Conservation (phyloP, 257 asterid genomes). For the Ligustrum vulgare region DNA sequence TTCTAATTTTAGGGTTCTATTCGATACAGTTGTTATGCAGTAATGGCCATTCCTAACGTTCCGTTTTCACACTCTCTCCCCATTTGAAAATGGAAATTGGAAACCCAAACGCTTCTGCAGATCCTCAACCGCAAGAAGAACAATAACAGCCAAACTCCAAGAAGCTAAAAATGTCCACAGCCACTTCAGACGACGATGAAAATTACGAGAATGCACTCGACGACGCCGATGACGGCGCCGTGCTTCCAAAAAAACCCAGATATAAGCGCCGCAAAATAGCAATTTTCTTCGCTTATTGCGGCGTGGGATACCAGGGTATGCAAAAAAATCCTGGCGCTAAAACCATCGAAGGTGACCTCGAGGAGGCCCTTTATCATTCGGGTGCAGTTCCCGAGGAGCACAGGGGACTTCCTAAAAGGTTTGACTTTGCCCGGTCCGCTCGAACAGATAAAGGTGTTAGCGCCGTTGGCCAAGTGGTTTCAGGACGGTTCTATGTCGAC, state of each 20-base stretch:
- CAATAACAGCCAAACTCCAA: slow-evolving; percentile 54
- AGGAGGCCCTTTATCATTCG: slow-evolving; percentile 75
- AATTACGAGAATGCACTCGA: slow-evolving; percentile 26
- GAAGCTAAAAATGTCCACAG: slow-evolving; percentile 73
- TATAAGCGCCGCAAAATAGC: slow-evolving; percentile 95
- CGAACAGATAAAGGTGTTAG: slow-evolving; percentile 95
- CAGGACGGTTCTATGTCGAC: slow-evolving; percentile 81
- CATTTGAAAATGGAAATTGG: slow-evolving; percentile 31
- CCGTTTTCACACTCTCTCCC: not conserved
- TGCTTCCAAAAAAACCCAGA: slow-evolving; percentile 35
- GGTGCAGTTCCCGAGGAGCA: slow-evolving; percentile 90
- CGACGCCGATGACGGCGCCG: slow-evolving; percentile 10
- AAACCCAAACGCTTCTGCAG: slow-evolving; percentile 18
- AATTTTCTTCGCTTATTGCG: slow-evolving; percentile 86
- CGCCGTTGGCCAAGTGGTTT: slow-evolving; percentile 97
- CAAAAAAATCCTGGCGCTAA: slow-evolving; percentile 98
- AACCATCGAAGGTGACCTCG: slow-evolving; percentile 95
- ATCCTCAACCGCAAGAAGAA: slow-evolving; percentile 29
- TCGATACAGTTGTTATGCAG: not conserved
- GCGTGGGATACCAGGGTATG: slow-evolving; percentile 97
- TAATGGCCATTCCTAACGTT: slow-evolving; percentile 13
- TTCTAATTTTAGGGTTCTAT: slow-evolving; percentile 42
- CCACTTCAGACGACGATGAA: slow-evolving; percentile 59
- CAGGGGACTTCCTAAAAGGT: slow-evolving; percentile 56
- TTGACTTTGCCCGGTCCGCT: slow-evolving; percentile 90